These are phyloP conservation scores for Rubroboletus satanas DNA, from an alignment of 768 basidiomycete species.

Conservation along the genomic window DNA sequence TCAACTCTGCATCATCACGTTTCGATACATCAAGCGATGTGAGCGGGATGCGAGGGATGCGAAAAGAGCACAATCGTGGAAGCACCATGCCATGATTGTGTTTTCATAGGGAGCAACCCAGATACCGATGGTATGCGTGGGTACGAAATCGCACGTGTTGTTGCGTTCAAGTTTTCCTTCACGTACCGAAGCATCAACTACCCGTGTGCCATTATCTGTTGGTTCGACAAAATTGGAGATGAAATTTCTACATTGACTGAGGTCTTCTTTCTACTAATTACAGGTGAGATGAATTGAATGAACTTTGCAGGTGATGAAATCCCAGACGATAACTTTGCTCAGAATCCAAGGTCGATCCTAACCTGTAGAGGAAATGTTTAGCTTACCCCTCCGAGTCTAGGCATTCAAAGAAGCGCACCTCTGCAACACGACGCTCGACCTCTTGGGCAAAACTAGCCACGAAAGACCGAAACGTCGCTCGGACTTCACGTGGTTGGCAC, in stretches of 20 bases:
- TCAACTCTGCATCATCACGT: too few species aligned
- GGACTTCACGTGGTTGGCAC: not conserved
- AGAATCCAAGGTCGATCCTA: slow-evolving; percentile 8
- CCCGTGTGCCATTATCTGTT: too few species aligned
- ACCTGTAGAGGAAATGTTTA: slow-evolving; percentile 2
- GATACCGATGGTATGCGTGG: too few species aligned
- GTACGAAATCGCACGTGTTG: too few species aligned
- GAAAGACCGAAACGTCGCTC: slow-evolving; percentile 7
- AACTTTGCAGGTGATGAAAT: not conserved
- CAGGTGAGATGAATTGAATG: not conserved
- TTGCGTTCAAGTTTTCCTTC: too few species aligned
- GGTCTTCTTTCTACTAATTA: slow-evolving; percentile 10
- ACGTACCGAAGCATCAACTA: too few species aligned
- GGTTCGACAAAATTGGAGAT: too few species aligned
- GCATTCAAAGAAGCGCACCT: not conserved
- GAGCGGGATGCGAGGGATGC: too few species aligned
- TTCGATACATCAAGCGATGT: too few species aligned
- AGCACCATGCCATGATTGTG: too few species aligned
- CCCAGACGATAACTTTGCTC: not conserved
- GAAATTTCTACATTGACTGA: slow-evolving; percentile 5
- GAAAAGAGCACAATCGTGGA: too few species aligned
- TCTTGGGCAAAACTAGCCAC: slow-evolving; percentile 8
- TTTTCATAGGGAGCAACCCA: too few species aligned
- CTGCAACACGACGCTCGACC: slow-evolving; percentile 5
- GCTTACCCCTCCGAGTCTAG: not conserved